These are phyloP conservation scores for Irpex sp. DNA, from an alignment of 1,284 basidiomycete species.

Conservation along the genomic window DNA sequence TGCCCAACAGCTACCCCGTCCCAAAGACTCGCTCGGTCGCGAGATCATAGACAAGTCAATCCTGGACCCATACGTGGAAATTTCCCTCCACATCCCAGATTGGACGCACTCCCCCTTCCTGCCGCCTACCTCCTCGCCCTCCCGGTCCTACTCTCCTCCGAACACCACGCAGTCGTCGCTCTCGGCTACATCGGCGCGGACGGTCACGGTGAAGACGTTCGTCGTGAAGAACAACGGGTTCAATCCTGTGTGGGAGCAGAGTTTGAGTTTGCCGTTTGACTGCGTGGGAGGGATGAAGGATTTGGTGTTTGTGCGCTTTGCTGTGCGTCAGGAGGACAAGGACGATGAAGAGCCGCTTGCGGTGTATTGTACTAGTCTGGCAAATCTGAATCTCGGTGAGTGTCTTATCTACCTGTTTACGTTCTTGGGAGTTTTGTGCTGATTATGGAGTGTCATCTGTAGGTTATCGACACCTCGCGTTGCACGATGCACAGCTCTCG, in stretches of 20 bases:
- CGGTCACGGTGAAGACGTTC: constrained; percentile 52
- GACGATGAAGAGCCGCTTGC: constrained; percentile 67
- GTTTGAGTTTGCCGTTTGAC: constrained; percentile 66
- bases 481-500: constrained; percentile 79
- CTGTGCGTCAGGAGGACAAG: constrained; percentile 64
- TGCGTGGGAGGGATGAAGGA: constrained; percentile 77
- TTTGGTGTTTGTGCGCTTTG: constrained; percentile 79
- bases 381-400: constrained; percentile 68
- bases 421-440: neutral
- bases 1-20: constrained; percentile 87
- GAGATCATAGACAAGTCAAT: constrained; percentile 59
- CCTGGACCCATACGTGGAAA: constrained; percentile 77
- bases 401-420: constrained; percentile 12
- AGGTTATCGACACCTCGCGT: constrained; percentile 87
- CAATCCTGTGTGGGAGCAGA: constrained; percentile 86
- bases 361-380: constrained; percentile 66
- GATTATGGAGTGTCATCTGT: neutral
- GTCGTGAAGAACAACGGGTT: constrained; percentile 83
- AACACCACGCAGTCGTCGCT: constrained; percentile 10
- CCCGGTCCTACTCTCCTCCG: constrained; percentile 22
- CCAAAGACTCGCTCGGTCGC: constrained; percentile 60
- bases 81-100: constrained; percentile 74
- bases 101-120: constrained; percentile 46
- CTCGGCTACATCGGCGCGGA: constrained; percentile 40
- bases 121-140: constrained; percentile 7